Percentiles rank a stretch among this genome's conserved stretches.
These are phyloP conservation scores for Quercus tomentella DNA, from an alignment of 331 rosid genomes.

Conservation along the genomic window DNA sequence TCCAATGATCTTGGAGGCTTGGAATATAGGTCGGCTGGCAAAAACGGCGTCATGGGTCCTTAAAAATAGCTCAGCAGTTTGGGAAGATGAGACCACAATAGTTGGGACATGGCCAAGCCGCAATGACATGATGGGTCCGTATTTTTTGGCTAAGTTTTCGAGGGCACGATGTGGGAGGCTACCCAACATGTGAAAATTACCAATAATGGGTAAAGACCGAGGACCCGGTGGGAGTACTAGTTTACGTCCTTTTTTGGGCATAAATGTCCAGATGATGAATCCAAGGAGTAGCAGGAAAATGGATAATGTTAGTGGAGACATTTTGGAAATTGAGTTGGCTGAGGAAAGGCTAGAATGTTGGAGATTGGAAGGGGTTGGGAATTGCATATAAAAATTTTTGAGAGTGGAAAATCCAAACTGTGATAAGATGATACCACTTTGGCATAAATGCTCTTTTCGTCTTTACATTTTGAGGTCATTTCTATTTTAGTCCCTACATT, in stretches of 20 bases:
- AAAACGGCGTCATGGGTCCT: neutral
- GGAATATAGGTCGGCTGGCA: slow-evolving; percentile 18
- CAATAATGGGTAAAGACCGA: slow-evolving; percentile 21
- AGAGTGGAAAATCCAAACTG: too few relatives aligned
- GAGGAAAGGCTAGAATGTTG: too few relatives aligned
- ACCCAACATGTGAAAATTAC: slow-evolving; percentile 32
- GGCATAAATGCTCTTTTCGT: too few relatives aligned
- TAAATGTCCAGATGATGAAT: neutral
- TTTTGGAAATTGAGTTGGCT: neutral
- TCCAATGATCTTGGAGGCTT: slow-evolving; percentile 16
- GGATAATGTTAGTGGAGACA: neutral
- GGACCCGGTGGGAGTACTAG: slow-evolving; percentile 40
- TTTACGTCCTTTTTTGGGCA: neutral
- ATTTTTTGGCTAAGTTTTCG: slow-evolving; percentile 18
- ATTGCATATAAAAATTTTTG: too few relatives aligned
- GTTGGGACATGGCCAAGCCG: too few relatives aligned
- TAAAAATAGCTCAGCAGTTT: too few relatives aligned
- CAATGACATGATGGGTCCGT: too few relatives aligned
- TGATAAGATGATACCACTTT: too few relatives aligned
- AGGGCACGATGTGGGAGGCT: neutral
- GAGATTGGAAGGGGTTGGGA: too few relatives aligned
- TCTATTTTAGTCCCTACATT: too few relatives aligned
- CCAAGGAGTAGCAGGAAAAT: neutral
- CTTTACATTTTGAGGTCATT: too few relatives aligned
- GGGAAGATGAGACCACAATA: slow-evolving; percentile 17